Evolutionary conservation across 345 rosid genomes (phyloP).

Genomic region (Eucalyptus brandiana): DNA sequence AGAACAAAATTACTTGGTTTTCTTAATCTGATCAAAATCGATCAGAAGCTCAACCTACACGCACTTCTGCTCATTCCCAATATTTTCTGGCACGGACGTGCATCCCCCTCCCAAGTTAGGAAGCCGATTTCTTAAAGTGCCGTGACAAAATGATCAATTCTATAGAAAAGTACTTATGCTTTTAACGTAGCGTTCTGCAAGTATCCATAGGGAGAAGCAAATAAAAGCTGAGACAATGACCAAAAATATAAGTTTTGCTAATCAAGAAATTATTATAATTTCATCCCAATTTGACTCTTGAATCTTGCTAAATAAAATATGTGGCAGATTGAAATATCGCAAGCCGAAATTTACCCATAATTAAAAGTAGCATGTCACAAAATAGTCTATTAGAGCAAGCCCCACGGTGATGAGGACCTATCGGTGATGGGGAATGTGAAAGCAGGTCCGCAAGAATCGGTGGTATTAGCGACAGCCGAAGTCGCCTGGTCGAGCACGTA

Average conservation of each 20-base stretch:
- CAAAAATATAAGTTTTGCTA: background rate
- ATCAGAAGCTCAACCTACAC: background rate
- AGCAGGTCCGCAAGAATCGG: background rate
- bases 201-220: background rate
- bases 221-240: background rate
- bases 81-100: background rate
- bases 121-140: background rate
- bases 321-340: background rate
- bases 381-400: background rate
- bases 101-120: background rate
- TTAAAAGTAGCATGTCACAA: background rate
- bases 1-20: background rate
- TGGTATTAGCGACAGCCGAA: background rate
- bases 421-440: background rate
- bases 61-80: background rate
- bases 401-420: background rate
- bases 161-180: background rate
- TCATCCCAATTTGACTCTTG: background rate
- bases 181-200: too few species aligned
- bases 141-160: background rate
- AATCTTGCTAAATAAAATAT: background rate
- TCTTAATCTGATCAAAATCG: background rate
- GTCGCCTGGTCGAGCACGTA: background rate
- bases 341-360: background rate
- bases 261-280: background rate